Evolutionary conservation across 2,329 filamentous ascomycete genomes (phyloP), one percentile per base, ranked within the genome.

Genomic region (Monosporascus sp.): DNA sequence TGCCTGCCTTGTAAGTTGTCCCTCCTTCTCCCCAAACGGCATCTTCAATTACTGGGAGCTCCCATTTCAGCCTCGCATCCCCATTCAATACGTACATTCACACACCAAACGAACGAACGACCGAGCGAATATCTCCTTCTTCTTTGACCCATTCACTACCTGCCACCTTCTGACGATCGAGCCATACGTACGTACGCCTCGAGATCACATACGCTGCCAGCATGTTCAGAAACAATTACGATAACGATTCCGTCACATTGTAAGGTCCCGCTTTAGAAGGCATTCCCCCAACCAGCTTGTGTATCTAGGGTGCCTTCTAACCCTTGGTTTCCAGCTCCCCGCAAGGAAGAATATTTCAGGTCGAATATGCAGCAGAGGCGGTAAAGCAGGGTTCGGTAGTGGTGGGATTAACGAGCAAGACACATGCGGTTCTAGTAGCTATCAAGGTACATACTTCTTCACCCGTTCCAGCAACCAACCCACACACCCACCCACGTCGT

Each of bases 171-270:
- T 34, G 9, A 42, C 18, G n/a, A 14, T 9, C 39, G 11, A 18
- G 24, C 39, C 39, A 42, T 18, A 42, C 18, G 8, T 6, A 20
- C 52, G 48, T 48, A 6, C 44, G 4, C 25, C 44, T 51, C 46
- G 50, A 49, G 8, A 25, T 37, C 50, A 49, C 15, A 24, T 34
- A 38, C 18, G 44, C 5, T 34, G 64, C 61, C 81, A 85, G 68
- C 68, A 97, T 99, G 94, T 99, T 99, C 79, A 85, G 94, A 77
- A 99, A 99, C 82, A 97, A 97, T 77, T 99, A 99, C 82, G 94
- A 99, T 80, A 99, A 99, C 85, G 94, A 99, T 76, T 96, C 93
- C 59, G 92, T 97, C 77, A 99, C 94, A 77, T 99, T 97, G 91
- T 96, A 82, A 76, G 86, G 75, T 69, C 59, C 53, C 51, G 22